Conservation (phyloP, 208 protist species). For the Leishmania tropica region DNA sequence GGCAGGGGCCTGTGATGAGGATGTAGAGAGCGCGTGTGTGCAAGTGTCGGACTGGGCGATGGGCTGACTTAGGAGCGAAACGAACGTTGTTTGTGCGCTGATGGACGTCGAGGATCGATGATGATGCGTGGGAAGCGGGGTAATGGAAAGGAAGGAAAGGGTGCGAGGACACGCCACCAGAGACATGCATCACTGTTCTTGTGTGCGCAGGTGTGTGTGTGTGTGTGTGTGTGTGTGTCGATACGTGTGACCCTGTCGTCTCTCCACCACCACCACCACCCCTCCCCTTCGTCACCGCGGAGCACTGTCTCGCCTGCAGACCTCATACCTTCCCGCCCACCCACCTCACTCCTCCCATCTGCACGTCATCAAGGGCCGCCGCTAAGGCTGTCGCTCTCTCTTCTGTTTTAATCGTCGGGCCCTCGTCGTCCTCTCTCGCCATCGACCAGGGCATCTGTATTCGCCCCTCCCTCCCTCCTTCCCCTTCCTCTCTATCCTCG, state of each 20-base stretch:
- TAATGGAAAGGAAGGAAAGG: background rate
- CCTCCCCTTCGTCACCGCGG: no score
- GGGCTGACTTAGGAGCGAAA: background rate
- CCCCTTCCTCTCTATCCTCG: background rate
- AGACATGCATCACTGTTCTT: background rate
- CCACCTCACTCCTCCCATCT: background rate
- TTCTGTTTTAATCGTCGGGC: background rate
- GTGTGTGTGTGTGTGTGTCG: background rate
- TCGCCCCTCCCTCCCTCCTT: background rate
- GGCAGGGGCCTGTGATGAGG: slow-evolving; percentile 2
- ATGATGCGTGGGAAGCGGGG: background rate
- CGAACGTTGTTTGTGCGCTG: background rate
- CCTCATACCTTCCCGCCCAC: no score
- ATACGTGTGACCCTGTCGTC: background rate
- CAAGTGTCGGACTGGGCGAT: background rate
- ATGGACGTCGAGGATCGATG: background rate
- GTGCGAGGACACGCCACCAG: background rate
- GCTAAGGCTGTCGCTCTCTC: background rate
- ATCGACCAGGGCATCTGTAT: background rate
- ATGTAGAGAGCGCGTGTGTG: no score
- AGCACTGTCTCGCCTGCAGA: no score
- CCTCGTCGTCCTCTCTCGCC: background rate
- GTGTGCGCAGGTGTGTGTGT: background rate
- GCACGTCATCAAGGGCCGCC: background rate
- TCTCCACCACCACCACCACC: background rate